Conservation (phyloP, 129 eudicot genomes). For the Cynara cardunculus region DNA sequence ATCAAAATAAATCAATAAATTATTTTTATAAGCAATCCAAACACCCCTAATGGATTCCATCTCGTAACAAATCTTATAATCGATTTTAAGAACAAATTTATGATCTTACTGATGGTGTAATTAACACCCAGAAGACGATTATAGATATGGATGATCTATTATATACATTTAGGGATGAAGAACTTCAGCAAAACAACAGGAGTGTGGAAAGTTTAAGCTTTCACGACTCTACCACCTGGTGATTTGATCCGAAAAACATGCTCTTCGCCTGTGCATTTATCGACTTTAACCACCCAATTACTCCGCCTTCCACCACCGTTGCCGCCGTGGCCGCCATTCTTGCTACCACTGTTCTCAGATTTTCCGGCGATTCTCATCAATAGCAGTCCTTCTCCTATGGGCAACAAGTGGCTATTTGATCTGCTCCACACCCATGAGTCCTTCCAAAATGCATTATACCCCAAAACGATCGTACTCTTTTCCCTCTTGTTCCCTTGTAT, state of each 20-base stretch:
- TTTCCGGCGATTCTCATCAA: slow-evolving; percentile 36
- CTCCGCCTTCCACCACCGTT: slow-evolving; percentile 28
- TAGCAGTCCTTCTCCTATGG: slow-evolving; percentile 63
- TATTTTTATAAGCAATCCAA: no score
- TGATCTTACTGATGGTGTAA: slow-evolving; percentile 4
- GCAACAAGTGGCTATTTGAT: slow-evolving; percentile 49
- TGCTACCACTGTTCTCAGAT: neutral
- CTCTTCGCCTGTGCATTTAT: slow-evolving; percentile 67
- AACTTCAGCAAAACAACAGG: slow-evolving; percentile 10
- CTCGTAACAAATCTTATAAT: neutral
- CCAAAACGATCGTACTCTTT: slow-evolving; percentile 42
- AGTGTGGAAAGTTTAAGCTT: slow-evolving; percentile 12
- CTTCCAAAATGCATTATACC: slow-evolving; percentile 49
- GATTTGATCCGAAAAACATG: slow-evolving; percentile 53
- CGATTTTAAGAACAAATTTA: slow-evolving; percentile 2
- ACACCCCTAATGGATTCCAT: no score
- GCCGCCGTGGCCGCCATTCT: slow-evolving; percentile 21
- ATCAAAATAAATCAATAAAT: no score
- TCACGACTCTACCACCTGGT: slow-evolving; percentile 26
- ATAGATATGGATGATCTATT: neutral
- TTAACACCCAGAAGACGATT: slow-evolving; percentile 13
- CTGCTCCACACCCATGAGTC: slow-evolving; percentile 39
- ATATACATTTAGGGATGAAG: slow-evolving; percentile 14
- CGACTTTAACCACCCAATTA: slow-evolving; percentile 56
- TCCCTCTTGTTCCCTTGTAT: slow-evolving; percentile 19